These are phyloP conservation scores for Eucalyptus fibrosa DNA, from an alignment of 345 rosid species.

Conservation along the genomic window DNA sequence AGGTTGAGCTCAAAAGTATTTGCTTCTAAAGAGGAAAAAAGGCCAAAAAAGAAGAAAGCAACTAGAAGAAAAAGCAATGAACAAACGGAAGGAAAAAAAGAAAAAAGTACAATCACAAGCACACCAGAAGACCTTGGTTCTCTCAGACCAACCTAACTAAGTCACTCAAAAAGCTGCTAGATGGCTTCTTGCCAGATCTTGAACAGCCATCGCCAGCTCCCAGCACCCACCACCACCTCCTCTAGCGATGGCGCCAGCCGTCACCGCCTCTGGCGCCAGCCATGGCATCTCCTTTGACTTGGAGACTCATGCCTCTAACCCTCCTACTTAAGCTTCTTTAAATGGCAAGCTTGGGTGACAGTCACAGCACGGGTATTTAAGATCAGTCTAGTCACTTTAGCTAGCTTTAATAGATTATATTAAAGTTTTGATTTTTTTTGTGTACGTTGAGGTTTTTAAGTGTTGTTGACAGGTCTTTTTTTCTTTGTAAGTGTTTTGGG, in stretches of 20 bases:
- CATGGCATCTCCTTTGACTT: not conserved
- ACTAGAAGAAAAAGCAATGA: not conserved
- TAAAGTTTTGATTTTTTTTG: not conserved
- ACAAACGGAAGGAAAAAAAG: not conserved
- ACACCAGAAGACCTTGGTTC: not conserved
- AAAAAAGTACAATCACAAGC: not conserved
- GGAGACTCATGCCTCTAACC: not conserved
- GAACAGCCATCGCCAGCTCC: not conserved
- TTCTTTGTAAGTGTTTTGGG: not conserved
- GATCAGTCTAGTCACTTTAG: not conserved
- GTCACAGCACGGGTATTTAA: not conserved
- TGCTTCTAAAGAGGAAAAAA: not conserved
- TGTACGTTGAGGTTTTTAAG: not conserved
- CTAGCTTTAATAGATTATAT: not conserved
- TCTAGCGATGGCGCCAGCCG: accelerated
- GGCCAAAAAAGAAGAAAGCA: not conserved
- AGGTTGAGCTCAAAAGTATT: not conserved
- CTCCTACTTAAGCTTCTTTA: not conserved
- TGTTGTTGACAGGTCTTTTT: not conserved
- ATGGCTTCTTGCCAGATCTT: not conserved
- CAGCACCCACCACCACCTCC: not conserved
- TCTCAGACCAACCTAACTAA: not conserved
- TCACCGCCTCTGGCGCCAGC: accelerated
- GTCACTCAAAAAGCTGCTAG: not conserved
- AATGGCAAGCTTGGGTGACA: not conserved